A percentile compares a stretch with the other conserved stretches of the same genome.
These are phyloP conservation scores for Quercus gilva DNA, from an alignment of 306 rosid species.

Conservation along the genomic window DNA sequence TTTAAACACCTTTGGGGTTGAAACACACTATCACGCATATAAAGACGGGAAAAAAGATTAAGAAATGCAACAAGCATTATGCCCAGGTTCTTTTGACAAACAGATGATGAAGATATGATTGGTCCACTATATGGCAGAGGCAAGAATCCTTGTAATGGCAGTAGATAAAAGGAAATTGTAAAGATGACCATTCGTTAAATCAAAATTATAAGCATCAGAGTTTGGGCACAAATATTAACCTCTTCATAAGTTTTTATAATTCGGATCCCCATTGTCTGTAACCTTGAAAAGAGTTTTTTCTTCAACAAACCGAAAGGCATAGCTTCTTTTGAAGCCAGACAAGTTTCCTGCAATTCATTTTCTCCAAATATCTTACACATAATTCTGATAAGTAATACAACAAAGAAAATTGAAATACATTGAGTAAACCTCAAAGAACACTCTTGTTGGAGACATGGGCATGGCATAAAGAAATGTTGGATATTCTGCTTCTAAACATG, in stretches of 20 bases:
- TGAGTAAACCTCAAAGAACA: conserved; percentile 87
- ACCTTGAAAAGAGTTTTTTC: conserved; percentile 80
- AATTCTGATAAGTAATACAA: conserved; percentile 18
- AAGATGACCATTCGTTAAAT: conserved; percentile 6
- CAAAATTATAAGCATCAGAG: conserved; percentile 13
- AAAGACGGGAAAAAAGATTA: neutral
- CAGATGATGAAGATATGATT: neutral
- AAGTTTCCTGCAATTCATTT: conserved; percentile 74
- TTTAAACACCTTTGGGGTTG: neutral
- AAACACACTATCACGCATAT: neutral
- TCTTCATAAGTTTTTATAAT: conserved; percentile 77
- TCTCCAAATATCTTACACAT: conserved; percentile 15
- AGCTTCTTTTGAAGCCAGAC: conserved; percentile 94
- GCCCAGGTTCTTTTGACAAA: neutral
- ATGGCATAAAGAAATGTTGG: conserved; percentile 95
- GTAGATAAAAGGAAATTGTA: neutral
- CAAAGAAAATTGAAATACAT: conserved; percentile 13
- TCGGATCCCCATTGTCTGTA: conserved; percentile 83
- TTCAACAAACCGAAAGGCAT: conserved; percentile 92
- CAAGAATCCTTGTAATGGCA: neutral
- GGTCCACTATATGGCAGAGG: neutral
- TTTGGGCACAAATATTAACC: conserved; percentile 47
- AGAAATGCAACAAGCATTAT: neutral
- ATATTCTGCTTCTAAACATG: conserved; percentile 60
- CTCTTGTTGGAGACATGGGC: conserved; percentile 89